These are phyloP conservation scores for Raffaelea ambrosiae DNA, from an alignment of 2,329 filamentous ascomycete species.

Conservation along the genomic window DNA sequence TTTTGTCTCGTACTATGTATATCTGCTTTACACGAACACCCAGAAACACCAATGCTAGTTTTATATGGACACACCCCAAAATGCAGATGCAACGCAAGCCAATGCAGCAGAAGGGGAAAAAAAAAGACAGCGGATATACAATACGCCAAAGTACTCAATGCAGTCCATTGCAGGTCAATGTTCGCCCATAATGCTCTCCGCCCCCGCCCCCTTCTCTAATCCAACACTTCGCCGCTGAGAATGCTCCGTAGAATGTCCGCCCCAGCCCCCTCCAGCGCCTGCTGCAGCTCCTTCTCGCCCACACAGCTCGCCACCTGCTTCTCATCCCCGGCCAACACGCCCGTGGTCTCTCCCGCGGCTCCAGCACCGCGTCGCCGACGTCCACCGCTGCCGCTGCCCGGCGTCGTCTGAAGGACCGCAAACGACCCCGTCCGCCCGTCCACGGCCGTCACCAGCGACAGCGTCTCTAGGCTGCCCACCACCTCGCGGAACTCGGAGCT, in stretches of 20 bases:
- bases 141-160: too few relatives aligned
- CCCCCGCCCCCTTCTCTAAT: too few relatives aligned
- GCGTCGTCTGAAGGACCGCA: slow-evolving; percentile 57
- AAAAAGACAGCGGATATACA: too few relatives aligned
- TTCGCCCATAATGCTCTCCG: too few relatives aligned
- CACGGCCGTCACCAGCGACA: slow-evolving; percentile 66
- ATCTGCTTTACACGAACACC: too few relatives aligned
- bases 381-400: slow-evolving; percentile 59
- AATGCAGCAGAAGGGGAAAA: too few relatives aligned
- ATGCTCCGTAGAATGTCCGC: slow-evolving; percentile 55
- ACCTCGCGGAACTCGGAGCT: slow-evolving; percentile 93
- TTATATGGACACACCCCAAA: background rate
- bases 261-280: slow-evolving; percentile 56
- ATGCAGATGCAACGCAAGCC: too few relatives aligned
- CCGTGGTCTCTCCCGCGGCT: slow-evolving; percentile 28
- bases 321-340: slow-evolving; percentile 54
- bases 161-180: too few relatives aligned
- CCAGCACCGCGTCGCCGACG: slow-evolving; percentile 34
- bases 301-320: slow-evolving; percentile 71
- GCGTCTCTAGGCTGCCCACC: slow-evolving; percentile 76
- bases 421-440: slow-evolving; percentile 65
- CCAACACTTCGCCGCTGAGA: slow-evolving; percentile 51
- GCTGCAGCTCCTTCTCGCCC: slow-evolving; percentile 69
- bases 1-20: too few relatives aligned
- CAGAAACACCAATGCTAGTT: too few relatives aligned